Percentiles rank a stretch among this genome's conserved stretches.
Conservation (phyloP, 345 rosid genomes). For the Corymbia maculata region DNA sequence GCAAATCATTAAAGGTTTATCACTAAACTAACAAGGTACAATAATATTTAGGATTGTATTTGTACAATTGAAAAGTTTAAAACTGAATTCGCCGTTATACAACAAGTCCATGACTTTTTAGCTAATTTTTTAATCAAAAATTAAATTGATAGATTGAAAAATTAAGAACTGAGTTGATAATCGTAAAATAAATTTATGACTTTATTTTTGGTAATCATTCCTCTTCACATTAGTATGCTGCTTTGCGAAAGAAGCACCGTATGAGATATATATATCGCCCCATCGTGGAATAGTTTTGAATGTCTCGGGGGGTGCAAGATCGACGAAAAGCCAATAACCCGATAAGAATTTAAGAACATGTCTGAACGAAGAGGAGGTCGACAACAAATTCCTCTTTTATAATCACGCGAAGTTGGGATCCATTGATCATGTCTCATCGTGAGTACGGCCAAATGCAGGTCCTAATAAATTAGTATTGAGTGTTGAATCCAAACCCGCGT, state of each 20-base stretch:
- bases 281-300: not conserved
- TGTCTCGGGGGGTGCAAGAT: not conserved
- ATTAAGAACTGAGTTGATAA: not conserved
- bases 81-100: rapidly evolving
- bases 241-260: not conserved
- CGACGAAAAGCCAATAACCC: not conserved
- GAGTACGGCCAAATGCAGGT: not conserved
- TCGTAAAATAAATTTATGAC: not conserved
- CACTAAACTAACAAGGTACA: too few species aligned
- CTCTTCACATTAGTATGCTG: not conserved
- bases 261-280: not conserved
- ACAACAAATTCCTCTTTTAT: not conserved
- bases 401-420: not conserved
- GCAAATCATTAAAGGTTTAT: not conserved
- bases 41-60: not conserved
- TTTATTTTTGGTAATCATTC: not conserved
- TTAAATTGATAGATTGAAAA: not conserved
- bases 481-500: not conserved
- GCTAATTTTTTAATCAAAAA: too few species aligned
- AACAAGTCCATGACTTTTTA: too few species aligned
- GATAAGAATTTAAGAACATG: not conserved
- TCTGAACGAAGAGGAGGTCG: not conserved
- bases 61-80: too few species aligned
- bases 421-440: not conserved
- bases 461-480: not conserved